Percentiles rank a stretch among this genome's conserved stretches.
Evolutionary conservation across 1,139 yeast genomes (phyloP).

Genomic region (Candida mesenterica): DNA sequence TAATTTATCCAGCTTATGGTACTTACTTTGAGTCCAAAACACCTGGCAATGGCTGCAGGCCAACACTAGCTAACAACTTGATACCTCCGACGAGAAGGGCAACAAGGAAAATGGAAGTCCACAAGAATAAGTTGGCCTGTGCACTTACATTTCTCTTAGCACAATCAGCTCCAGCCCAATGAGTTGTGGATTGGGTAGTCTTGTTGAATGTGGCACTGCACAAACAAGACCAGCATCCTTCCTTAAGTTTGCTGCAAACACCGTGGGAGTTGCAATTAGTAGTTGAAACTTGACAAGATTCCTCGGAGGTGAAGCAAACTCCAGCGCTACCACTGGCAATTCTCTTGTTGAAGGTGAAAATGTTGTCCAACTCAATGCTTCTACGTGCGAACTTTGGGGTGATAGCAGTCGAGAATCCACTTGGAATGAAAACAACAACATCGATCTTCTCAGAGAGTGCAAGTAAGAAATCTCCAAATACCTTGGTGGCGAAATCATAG

Average conservation of each 20-base stretch:
- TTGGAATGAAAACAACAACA: constrained; percentile 14
- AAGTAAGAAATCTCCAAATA: constrained; percentile 31
- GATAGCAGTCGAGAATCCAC: not conserved
- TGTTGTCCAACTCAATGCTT: constrained; percentile 25
- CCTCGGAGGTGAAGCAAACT: constrained; percentile 44
- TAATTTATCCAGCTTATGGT: no score
- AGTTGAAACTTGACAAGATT: constrained; percentile 53
- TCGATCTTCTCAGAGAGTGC: constrained; percentile 29
- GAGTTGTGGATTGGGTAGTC: constrained; percentile 49
- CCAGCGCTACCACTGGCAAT: constrained; percentile 13
- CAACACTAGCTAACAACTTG: constrained; percentile 52
- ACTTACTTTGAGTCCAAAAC: constrained; percentile 40
- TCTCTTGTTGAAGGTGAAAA: constrained; percentile 20
- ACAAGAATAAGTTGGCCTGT: constrained; percentile 63
- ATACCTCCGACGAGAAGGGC: constrained; percentile 52
- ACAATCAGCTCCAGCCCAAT: constrained; percentile 69
- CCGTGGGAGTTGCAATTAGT: constrained; percentile 64
- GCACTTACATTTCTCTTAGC: constrained; percentile 63
- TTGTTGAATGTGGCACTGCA: constrained; percentile 54
- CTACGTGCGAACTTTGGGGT: constrained; percentile 10
- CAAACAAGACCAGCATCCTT: constrained; percentile 54
- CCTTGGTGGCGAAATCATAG: constrained; percentile 34
- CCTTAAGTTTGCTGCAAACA: constrained; percentile 42
- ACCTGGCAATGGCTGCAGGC: constrained; percentile 65
- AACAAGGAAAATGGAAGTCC: constrained; percentile 56